Conservation (phyloP, 164 flowering plant species). For the Stephania cephalantha region DNA sequence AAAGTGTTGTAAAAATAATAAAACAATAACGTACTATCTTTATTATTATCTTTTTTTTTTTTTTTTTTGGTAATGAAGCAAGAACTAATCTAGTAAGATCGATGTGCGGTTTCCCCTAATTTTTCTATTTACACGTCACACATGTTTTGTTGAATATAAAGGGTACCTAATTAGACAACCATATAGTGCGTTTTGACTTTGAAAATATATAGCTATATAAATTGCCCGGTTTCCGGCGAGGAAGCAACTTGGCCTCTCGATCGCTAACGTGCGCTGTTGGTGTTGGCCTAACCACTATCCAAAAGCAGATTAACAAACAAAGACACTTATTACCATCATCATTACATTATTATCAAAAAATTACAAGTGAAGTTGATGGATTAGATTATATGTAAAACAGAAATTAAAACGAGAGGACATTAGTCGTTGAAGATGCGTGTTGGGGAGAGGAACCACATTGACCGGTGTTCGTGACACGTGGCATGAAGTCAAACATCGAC, state of each 20-base stretch:
- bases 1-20: too few species aligned
- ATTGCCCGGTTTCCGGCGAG: conserved; percentile 20
- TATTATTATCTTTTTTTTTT: too few species aligned
- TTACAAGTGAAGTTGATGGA: background rate
- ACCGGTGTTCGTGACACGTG: background rate
- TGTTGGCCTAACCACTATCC: background rate
- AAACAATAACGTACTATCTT: too few species aligned
- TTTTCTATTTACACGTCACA: too few species aligned
- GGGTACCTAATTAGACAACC: background rate
- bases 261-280: background rate
- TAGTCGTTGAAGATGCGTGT: background rate
- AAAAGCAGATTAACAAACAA: too few species aligned
- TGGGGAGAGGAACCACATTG: background rate
- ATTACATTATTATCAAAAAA: too few species aligned
- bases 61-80: too few species aligned
- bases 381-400: background rate
- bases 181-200: conserved; percentile 11
- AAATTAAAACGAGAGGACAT: background rate
- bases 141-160: too few species aligned
- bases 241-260: conserved; percentile 9
- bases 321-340: background rate
- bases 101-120: too few species aligned
- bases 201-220: conserved; percentile 9
- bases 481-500: background rate
- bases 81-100: too few species aligned